phyloP scores from a whole-genome alignment of 2,329 filamentous ascomycete species.

The Cryphonectria parasitica region DNA sequence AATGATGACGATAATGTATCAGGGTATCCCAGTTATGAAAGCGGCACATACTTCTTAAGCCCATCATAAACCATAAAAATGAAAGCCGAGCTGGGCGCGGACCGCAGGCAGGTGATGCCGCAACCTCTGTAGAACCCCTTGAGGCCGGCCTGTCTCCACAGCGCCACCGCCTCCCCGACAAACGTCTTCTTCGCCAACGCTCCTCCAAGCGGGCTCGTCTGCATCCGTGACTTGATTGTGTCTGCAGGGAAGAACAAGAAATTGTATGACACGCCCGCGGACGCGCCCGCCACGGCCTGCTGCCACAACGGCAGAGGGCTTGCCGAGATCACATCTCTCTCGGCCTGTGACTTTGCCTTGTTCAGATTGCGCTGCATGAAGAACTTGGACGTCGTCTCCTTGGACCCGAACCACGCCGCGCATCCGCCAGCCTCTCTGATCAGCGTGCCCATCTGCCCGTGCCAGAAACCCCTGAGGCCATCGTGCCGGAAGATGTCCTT shows the following conservation, averaged over 20 bases:
- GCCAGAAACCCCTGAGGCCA: slow-evolving; percentile 88
- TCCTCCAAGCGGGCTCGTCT: slow-evolving; percentile 75
- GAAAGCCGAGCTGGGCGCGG: slow-evolving; percentile 94
- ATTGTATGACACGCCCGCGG: slow-evolving; percentile 92
- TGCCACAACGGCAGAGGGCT: slow-evolving; percentile 77
- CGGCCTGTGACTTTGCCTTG: slow-evolving; percentile 42
- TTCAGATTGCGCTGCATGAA: slow-evolving; percentile 65
- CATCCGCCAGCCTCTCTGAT: slow-evolving; percentile 93
- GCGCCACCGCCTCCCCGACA: slow-evolving; percentile 66
- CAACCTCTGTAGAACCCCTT: slow-evolving; percentile 91
- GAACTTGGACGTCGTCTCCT: slow-evolving; percentile 76
- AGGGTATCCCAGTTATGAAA: slow-evolving; percentile 39
- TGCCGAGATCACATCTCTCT: slow-evolving; percentile 47
- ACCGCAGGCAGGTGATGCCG: slow-evolving; percentile 85
- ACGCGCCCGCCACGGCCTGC: slow-evolving; percentile 84
- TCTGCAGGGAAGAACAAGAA: slow-evolving; percentile 97
- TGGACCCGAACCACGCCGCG: slow-evolving; percentile 92
- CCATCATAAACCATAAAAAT: slow-evolving; percentile 97
- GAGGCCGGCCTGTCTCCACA: slow-evolving; percentile 85
- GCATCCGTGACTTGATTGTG: slow-evolving; percentile 96
- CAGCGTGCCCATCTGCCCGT: slow-evolving; percentile 89
- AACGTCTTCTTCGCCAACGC: slow-evolving; percentile 65
- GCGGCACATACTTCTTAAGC: slow-evolving; percentile 70
- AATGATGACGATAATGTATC: slow-evolving; percentile 12
- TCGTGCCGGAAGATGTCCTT: slow-evolving; percentile 80